Percentiles rank a stretch among this genome's conserved stretches.
phyloP scores from a whole-genome alignment of 129 eudicot species.

The Ambrosia trifida region DNA sequence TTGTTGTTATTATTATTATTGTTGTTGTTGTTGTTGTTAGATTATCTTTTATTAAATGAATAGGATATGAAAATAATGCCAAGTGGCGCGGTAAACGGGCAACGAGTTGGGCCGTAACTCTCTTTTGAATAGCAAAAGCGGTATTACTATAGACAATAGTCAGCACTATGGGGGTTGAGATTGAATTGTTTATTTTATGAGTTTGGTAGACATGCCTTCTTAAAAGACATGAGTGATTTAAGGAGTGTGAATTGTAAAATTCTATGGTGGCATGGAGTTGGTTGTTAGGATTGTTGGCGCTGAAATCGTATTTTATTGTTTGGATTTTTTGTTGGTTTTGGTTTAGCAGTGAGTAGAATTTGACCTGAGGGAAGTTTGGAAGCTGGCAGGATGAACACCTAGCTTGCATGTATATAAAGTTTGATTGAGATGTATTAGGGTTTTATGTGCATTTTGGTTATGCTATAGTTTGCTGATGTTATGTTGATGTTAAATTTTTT shows the following conservation, averaged over 20 bases:
- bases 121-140: not conserved
- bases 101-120: not conserved
- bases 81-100: too few relatives aligned
- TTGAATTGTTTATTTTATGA: not conserved
- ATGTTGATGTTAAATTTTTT: conserved; percentile 7
- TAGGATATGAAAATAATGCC: too few relatives aligned
- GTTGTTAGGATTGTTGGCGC: conserved; percentile 1
- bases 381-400: not conserved
- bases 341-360: not conserved
- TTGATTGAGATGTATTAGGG: conserved; percentile 36
- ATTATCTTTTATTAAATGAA: too few relatives aligned
- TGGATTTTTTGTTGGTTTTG: not conserved
- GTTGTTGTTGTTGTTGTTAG: not conserved
- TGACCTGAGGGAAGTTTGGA: not conserved
- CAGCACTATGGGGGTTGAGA: too few relatives aligned
- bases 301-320: not conserved
- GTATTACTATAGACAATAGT: too few relatives aligned
- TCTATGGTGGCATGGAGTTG: not conserved
- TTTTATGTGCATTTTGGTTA: conserved; percentile 25
- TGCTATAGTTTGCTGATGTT: conserved; percentile 1
- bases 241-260: conserved; percentile 1
- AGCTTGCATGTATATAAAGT: not conserved
- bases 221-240: too few relatives aligned
- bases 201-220: conserved; percentile 14
- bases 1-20: not conserved